A percentile compares a stretch with the other conserved stretches of the same genome.
These are phyloP conservation scores for Diaporthe aspalathi DNA, from an alignment of 2,329 filamentous ascomycete genomes.

Conservation along the genomic window DNA sequence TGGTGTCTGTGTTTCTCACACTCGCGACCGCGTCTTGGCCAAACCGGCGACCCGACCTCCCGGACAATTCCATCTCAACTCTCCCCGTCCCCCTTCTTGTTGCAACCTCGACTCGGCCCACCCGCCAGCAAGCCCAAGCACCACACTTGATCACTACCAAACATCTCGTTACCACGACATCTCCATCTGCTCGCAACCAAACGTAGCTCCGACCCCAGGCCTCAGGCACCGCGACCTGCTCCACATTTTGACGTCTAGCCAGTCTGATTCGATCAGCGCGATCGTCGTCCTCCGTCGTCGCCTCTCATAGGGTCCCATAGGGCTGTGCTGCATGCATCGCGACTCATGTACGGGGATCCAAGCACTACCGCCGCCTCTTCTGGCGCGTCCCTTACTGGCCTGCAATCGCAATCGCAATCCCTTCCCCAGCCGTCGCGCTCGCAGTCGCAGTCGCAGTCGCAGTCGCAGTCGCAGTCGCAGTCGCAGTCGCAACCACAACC, in stretches of 20 bases:
- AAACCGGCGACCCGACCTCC: constrained; percentile 24
- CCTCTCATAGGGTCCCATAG: constrained; percentile 39
- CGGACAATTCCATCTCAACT: background rate
- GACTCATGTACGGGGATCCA: constrained; percentile 49
- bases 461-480: constrained; percentile 23
- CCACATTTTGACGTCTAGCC: constrained; percentile 43
- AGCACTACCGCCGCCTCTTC: constrained; percentile 43
- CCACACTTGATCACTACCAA: constrained; percentile 24
- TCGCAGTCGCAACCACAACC: constrained; percentile 33
- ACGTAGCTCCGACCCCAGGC: constrained; percentile 22
- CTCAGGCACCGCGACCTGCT: constrained; percentile 38
- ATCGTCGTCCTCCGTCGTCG: constrained; percentile 44
- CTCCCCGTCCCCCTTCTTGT: background rate
- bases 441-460: constrained; percentile 20
- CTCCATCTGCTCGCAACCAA: constrained; percentile 22
- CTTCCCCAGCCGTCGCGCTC: constrained; percentile 18
- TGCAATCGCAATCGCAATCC: constrained; percentile 32
- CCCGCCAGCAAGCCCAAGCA: background rate
- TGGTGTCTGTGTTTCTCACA: constrained; percentile 31
- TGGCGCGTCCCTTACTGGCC: constrained; percentile 41
- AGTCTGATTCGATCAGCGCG: constrained; percentile 47
- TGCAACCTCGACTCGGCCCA: constrained; percentile 12
- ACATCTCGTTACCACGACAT: constrained; percentile 1
- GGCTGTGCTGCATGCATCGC: constrained; percentile 48
- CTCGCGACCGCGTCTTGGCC: constrained; percentile 34